Evolutionary conservation across 768 basidiomycete genomes (phyloP), one percentile per base, ranked within the genome.

Genomic region (Nidularia pulvinata): DNA sequence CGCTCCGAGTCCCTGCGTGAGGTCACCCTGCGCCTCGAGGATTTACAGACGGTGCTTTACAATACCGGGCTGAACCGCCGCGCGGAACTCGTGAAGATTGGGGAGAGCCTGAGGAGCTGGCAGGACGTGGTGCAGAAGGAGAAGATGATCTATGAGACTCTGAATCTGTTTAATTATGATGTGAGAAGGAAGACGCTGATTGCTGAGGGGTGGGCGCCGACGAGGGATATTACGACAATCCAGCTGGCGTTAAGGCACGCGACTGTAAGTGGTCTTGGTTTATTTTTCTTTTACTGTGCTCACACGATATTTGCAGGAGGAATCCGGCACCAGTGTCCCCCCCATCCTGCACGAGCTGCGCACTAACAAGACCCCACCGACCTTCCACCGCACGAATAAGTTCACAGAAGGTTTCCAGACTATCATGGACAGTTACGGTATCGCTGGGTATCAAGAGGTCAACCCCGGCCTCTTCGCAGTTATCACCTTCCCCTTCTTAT

Each of bases 391-490:
- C 54, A 95, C 92, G 30, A 95, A 95, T 77, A 95, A 91, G 69
- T 96, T 99, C 64, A 98, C 97, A 1, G 90, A 91, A 61, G 96
- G 88, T 6, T 98, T 95, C 83, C 97, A 99, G 72, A 84, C 91
- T 36, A 95, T 99, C 71, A 97, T 99, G 87, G 97, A 99, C 69
- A 89, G 89, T 49, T 99, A 99, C 65, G 97, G 96, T 63, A 86
- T 93, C 49, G 91, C 94, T 11, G 86, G 84, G 1, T 98, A 99
- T 67, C 92, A 98, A 67, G 97, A 99, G 70, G 86, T 95, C 67
- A 98, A 98, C 67, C 96, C 97, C 16, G 97, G 95, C 51, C 72
- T 98, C 32, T 96, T 96, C 69, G 93, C 93, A 0, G 76, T 92
- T 59, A 76, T 90, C 60, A 97, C 95, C 1, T 97, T 97, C 85